Evolutionary conservation across 2,329 filamentous ascomycete species (phyloP).

Genomic region (Metarhizium guizhouense): DNA sequence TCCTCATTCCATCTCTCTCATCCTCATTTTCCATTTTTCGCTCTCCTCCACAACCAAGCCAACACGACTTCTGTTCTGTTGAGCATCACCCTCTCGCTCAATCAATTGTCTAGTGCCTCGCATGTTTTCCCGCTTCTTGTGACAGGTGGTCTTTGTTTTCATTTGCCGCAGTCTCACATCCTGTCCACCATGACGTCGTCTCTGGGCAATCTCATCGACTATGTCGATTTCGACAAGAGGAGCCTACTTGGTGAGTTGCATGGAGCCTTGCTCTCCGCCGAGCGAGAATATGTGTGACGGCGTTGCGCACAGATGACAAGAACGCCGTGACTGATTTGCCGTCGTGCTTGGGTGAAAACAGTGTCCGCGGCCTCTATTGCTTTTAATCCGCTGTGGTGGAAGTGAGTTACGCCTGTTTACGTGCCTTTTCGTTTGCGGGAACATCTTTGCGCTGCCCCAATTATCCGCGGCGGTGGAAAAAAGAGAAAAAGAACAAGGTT

Average conservation of each 20-base stretch:
- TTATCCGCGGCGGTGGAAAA: background rate
- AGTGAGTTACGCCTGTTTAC: slow-evolving; percentile 51
- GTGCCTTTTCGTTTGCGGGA: background rate
- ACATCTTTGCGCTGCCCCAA: no score
- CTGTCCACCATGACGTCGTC: slow-evolving; percentile 29
- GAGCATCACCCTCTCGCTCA: no score
- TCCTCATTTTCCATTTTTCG: background rate
- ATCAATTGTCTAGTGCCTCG: background rate
- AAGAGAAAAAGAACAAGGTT: background rate
- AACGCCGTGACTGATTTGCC: slow-evolving; percentile 4
- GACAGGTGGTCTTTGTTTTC: background rate
- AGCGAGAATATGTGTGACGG: background rate
- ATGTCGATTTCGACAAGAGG: slow-evolving; percentile 59
- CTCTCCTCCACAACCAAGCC: background rate
- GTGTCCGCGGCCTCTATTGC: slow-evolving; percentile 74
- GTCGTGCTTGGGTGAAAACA: slow-evolving; percentile 24
- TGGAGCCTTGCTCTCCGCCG: background rate
- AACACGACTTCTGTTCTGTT: no score
- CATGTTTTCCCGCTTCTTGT: background rate
- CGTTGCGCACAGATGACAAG: background rate
- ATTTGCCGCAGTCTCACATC: background rate
- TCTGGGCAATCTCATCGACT: slow-evolving; percentile 42
- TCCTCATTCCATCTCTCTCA: background rate
- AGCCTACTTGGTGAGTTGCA: slow-evolving; percentile 53
- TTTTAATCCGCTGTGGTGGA: slow-evolving; percentile 99